Base-by-base conservation (phyloP, 441 rosid genomes). In the Euphorbia celastroides region DNA sequence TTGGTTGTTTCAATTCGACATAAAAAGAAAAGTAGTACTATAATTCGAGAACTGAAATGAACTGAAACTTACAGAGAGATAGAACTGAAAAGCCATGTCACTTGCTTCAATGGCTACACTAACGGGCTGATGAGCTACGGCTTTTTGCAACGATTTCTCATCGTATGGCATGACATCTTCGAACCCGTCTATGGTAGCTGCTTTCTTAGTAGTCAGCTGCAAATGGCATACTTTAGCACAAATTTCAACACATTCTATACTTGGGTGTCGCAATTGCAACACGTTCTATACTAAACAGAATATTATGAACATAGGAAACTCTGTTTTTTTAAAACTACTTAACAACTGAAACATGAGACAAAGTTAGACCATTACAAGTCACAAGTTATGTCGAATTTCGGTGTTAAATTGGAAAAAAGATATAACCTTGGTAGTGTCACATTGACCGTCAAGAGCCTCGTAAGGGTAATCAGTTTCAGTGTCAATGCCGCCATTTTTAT, bases 101-200 rank as follows among this genome's bases (percentile, higher is more conserved):
- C 90, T 85, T 5, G 83, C 93, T 78, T 89, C 93, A 64, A 89
- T 86, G 68, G 96, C 90, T 13, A 87, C 89, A 17, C 92, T 83
- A 13, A 89, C 66, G 0, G 98, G 98, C 65, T 92, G 98, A 32
- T 84, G 73, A 36, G 88, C 82, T 65, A 88, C 87, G 0, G 96
- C 98, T 67, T 84, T 88, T 80, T 82, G 72, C 75, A 90, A 62
- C 14, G 90, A 89, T 0, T 70, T 68, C 79, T 89, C 93, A 8
- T 70, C 27, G 58, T 76, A 78, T 16, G 16, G 65, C 5, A 80
- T 78, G n/a, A 92, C 95, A 82, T 86, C 92, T 50, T 92, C 96
- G 63, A 81, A 92, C 13, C 60, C 67, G 63, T 92, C 89, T 25
- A 89, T 88, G 0, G 79, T 70, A 20, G 88, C 98, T 54, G 84